Base-by-base conservation (phyloP, 495 filamentous ascomycete species). In the Hypoxylon fragiforme region DNA sequence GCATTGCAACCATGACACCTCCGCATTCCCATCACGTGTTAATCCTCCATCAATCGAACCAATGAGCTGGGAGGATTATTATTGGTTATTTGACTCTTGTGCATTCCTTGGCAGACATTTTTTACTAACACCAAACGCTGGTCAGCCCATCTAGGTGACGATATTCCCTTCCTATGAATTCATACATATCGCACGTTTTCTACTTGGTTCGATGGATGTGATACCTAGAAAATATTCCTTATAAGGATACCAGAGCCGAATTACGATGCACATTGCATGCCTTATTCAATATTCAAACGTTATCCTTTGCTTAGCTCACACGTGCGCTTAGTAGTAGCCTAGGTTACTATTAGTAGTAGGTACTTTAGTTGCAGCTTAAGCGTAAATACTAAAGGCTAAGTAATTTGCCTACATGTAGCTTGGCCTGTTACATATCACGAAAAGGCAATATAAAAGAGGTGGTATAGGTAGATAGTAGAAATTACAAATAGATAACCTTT, bases 21-120 rank as follows among this genome's bases (percentile, higher is more conserved):
- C 58, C 52, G 52, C 52, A 56, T 39, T 26, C 28, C 28, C 9
- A 62, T 62, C 58, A 62, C 58, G 58, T 62, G 58, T 48, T 48
- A 39, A 24, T 51, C 36, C 12, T 5, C 26, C 22, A 49, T 52
- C 42, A 48, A 56, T 56, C 51, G 47, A 62, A 56, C 57, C 58
- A 62, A 62, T 56, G 19, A 36, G 15, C 43, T 62, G 50, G 57
- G 50, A 54, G 50, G 21, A 9, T 24, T 3, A 8, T 51, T 51
- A 62, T 62, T 62, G 58, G 58, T 51, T 26, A 20, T 20, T 35
- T 6, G 43, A 3, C 18, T 39, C 30, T 60, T 58, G 36, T 37
- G 16, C 20, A 31, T 2, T 44, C 16, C 56, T 60, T 60, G 56
- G 56, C 56, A 44, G 9, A 31, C 44, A 38, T 38, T 24, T n/a